Evolutionary conservation across 2,329 filamentous ascomycete genomes (phyloP), one percentile per base, ranked within the genome.

Genomic region (Akanthomyces lecanii): DNA sequence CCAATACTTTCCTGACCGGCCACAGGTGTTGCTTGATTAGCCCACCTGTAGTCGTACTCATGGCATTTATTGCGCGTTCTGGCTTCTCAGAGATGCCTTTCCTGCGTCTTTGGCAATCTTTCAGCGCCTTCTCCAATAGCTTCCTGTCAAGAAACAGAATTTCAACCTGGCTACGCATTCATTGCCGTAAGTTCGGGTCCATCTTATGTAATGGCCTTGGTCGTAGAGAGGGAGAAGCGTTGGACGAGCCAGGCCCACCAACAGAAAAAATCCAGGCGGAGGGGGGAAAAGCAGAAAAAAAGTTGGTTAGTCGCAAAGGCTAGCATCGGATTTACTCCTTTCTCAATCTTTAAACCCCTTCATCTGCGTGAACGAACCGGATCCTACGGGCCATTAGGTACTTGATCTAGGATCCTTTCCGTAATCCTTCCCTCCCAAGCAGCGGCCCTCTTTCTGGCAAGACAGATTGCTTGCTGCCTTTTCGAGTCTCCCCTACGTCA

Each of bases 401-500:
- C 48, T 28, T 52, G 18, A 28, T 5, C 48, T 4, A 2, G 30
- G 30, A 30, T 30, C 33, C 42, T 21, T 23, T 36, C 6, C 28
- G 4, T 30, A 7, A 2, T 36, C 33, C 23, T 10, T 10, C 44
- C 23, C n/a, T 14, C 23, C 44, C 42, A 25, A 38, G 55, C 55
- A 48, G 21, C 44, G 33, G 28, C 40, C 47, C 30, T 47, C 55
- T 16, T 28, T 38, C 11, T n/a, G 28, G 14, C 33, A 23, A n/a
- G 33, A 38, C 33, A 38, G n/a, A 23, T 53, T 51, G 8, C n/a
- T 30, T 51, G 18, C 33, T 50, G 23, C 23, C 4, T 53, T 40
- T 14, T 48, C 51, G 33, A 47, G 23, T 48, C 54, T 47, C 42
- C 59, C 50, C 56, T 62, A 28, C 61, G 54, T 53, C 61, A 58